Evolutionary conservation across 2,329 filamentous ascomycete genomes (phyloP), one percentile per base, ranked within the genome.

Genomic region (Ophiocordyceps camponoti-saundersi): DNA sequence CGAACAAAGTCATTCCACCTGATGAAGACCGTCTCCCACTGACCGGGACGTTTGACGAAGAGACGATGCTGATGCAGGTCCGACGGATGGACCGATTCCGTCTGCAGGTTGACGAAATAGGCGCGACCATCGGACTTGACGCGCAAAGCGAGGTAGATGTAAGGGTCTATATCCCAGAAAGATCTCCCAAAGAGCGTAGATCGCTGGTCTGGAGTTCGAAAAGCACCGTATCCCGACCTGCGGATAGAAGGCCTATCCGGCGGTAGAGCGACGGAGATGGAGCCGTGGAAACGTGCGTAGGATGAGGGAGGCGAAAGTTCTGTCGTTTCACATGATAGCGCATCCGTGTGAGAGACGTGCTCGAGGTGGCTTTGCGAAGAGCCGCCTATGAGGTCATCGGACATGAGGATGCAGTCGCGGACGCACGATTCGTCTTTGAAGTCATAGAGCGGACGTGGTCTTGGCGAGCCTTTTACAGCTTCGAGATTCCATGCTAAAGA

Each of bases 61-160:
- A 98, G 66, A 45, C 92, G 73, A 63, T 98, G 92, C 62, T 98
- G 92, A 63, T 96, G 92, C 52, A 98, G 72, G 61, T 98, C 92
- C n/a, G 88, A 90, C 12, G 87, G 85, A 44, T 95, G 85, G 47
- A 98, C 81, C 1, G 85, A 85, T 59, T 98, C 90, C 3, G 89
- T 95, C 68, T 96, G 92, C 16, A 98, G 69, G 63, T 98, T 98
- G 57, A 98, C 79, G 48, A 95, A 86, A 68, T 96, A 98, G 56
- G 85, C 83, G 49, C 92, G 74, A 16, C 88, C 89, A 59, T 96
- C 92, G 3, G 85, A 90, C 62, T 88, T 92, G 55, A 98, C 73
- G 15, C 89, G 82, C 57, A 98, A 65, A 0, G 87, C 90, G 11
- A 98, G 79, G 64, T 88, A 95, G 13, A 75, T 69, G 65, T 94